These are phyloP conservation scores for Phialocephala sp. DNA, from an alignment of 2,329 filamentous ascomycete species.

Conservation along the genomic window DNA sequence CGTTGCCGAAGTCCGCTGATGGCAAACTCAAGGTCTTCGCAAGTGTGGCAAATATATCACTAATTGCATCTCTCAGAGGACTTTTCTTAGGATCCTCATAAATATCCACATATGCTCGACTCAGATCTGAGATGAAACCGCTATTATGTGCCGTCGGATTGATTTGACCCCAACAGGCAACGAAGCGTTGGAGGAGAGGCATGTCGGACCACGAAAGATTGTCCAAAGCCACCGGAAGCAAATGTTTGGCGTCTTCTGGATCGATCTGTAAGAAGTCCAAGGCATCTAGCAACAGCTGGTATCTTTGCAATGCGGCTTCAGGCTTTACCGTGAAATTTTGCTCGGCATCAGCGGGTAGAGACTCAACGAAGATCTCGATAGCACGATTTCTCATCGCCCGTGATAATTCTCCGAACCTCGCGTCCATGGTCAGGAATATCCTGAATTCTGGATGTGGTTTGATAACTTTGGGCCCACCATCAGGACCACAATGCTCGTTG, in stretches of 20 bases:
- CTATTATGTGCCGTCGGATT: background rate
- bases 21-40: constrained; percentile 32
- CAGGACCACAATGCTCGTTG: constrained; percentile 86
- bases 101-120: constrained; percentile 34
- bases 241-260: constrained; percentile 4
- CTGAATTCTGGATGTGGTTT: constrained; percentile 85
- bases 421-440: constrained; percentile 92
- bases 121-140: constrained; percentile 12
- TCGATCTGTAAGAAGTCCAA: constrained; percentile 18
- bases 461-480: constrained; percentile 81
- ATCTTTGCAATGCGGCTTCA: constrained; percentile 41
- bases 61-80: constrained; percentile 34
- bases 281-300: constrained; percentile 32
- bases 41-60: constrained; percentile 35
- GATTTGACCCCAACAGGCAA: constrained; percentile 13
- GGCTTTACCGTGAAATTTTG: constrained; percentile 8
- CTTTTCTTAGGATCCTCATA: constrained; percentile 34
- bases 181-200: constrained; percentile 38
- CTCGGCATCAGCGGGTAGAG: constrained; percentile 25
- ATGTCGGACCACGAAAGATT: constrained; percentile 43
- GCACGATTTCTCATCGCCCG: constrained; percentile 96
- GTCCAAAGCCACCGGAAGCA: constrained; percentile 39
- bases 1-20: constrained; percentile 44
- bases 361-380: constrained; percentile 81
- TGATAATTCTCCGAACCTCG: constrained; percentile 89